Conservation (phyloP, 2,329 filamentous ascomycete species). For the Calycina herbarum region DNA sequence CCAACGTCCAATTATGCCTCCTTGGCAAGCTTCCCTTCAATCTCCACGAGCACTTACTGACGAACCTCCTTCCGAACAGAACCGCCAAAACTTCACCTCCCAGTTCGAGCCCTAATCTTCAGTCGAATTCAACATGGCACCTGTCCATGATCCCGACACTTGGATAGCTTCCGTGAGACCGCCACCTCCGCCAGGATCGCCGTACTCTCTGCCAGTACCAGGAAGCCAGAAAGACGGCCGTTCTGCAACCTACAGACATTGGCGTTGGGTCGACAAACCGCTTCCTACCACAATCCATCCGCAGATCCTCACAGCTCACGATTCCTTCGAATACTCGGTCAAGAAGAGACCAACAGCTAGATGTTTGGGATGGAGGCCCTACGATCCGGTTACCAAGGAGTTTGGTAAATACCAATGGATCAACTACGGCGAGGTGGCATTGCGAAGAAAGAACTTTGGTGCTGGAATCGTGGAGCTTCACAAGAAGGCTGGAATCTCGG, state of each 20-base stretch:
- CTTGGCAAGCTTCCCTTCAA: background rate
- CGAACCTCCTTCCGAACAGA: background rate
- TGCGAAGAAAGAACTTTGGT: slow-evolving; percentile 80
- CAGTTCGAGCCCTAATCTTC: background rate
- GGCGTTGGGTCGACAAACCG: slow-evolving; percentile 69
- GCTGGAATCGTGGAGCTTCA: slow-evolving; percentile 83
- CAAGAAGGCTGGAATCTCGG: slow-evolving; percentile 66
- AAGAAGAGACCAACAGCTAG: slow-evolving; percentile 63
- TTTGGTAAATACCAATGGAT: slow-evolving; percentile 80
- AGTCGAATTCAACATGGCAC: slow-evolving; percentile 25
- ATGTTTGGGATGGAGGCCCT: slow-evolving; percentile 80
- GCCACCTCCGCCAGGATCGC: slow-evolving; percentile 41
- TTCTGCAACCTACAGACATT: slow-evolving; percentile 79
- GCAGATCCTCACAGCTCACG: slow-evolving; percentile 69
- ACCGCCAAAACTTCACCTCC: background rate
- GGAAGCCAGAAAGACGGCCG: slow-evolving; percentile 73
- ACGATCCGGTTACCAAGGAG: slow-evolving; percentile 70
- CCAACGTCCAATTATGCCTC: background rate
- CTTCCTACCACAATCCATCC: slow-evolving; percentile 74
- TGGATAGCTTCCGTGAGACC: slow-evolving; percentile 26
- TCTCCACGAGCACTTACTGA: background rate
- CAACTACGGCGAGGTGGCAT: slow-evolving; percentile 76
- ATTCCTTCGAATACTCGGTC: slow-evolving; percentile 72
- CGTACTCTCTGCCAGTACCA: slow-evolving; percentile 76
- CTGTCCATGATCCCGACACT: slow-evolving; percentile 28